Evolutionary conservation across 177 flowering plant genomes (phyloP).

Genomic region (Tripterygium wilfordii): DNA sequence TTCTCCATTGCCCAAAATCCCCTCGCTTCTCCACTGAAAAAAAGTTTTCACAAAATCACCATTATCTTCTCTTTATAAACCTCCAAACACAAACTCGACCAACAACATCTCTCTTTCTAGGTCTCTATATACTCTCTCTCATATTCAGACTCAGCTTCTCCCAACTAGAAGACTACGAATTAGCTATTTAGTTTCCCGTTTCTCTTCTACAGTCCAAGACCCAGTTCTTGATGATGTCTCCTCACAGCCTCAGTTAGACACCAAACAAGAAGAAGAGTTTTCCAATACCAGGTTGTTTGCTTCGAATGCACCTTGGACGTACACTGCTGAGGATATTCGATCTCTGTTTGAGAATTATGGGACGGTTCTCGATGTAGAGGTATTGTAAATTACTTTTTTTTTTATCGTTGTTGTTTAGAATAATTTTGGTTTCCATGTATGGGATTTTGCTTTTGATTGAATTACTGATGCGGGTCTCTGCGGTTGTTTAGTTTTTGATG

Average conservation of each 20-base stretch:
- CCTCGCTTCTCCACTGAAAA: conserved; percentile 9
- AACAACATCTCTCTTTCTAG: conserved; percentile 8
- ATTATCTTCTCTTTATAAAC: no score
- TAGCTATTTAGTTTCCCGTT: conserved; percentile 12
- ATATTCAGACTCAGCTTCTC: background rate
- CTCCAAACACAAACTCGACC: background rate
- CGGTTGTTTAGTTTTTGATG: conserved; percentile 60
- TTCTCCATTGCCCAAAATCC: conserved; percentile 1
- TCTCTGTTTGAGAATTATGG: conserved; percentile 65
- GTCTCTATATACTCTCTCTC: conserved; percentile 4
- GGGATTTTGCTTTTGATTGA: background rate
- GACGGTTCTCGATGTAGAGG: conserved; percentile 72
- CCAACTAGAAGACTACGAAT: conserved; percentile 6
- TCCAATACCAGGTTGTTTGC: conserved; percentile 55
- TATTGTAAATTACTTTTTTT: conserved; percentile 14
- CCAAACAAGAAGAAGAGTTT: conserved; percentile 22
- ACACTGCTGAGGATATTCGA: conserved; percentile 54
- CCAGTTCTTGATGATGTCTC: conserved; percentile 14
- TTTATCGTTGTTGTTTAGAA: background rate
- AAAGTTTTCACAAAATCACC: no score
- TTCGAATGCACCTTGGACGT: conserved; percentile 79
- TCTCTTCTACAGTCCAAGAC: conserved; percentile 15
- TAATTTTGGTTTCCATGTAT: background rate
- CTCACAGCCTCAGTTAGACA: conserved; percentile 10
- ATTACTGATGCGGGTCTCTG: conserved; percentile 19